A percentile compares a stretch with the other conserved stretches of the same genome.
These are phyloP conservation scores for Pouteria glomerata DNA, from an alignment of 148 eudicot genomes.

Conservation along the genomic window DNA sequence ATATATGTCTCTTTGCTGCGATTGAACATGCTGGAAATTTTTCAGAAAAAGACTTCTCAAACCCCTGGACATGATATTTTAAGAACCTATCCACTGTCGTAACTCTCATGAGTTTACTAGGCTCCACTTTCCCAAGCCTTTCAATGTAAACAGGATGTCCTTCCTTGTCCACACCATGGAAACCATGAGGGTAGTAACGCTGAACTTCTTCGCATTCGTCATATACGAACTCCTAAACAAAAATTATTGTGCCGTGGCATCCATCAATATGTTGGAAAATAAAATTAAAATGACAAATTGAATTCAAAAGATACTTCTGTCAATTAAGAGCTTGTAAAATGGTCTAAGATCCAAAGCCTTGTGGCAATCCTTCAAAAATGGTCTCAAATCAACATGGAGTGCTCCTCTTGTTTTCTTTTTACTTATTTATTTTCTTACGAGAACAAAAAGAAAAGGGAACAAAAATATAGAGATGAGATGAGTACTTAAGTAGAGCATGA, in stretches of 20 bases:
- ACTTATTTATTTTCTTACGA: not conserved
- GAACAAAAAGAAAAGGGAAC: not conserved
- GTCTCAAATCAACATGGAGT: not conserved
- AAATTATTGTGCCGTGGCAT: slow-evolving; percentile 2
- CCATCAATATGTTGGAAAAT: not conserved
- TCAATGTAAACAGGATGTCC: slow-evolving; percentile 93
- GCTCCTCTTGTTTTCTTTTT: not conserved
- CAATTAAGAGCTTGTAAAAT: not conserved
- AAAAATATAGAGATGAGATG: not conserved
- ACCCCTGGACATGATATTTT: slow-evolving; percentile 87
- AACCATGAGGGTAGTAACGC: slow-evolving; percentile 85
- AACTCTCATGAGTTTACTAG: slow-evolving; percentile 77
- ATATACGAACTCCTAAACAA: slow-evolving; percentile 63
- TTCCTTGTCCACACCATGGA: slow-evolving; percentile 87
- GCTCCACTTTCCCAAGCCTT: slow-evolving; percentile 80
- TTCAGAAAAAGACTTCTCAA: slow-evolving; percentile 75
- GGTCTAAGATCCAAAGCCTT: not conserved
- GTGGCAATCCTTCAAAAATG: not conserved
- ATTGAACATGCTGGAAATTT: slow-evolving; percentile 98
- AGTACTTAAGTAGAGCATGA: not conserved
- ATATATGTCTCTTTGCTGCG: slow-evolving; percentile 86
- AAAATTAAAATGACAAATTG: not conserved
- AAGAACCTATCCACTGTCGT: slow-evolving; percentile 82
- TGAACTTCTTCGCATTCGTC: slow-evolving; percentile 71
- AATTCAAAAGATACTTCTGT: not conserved